A percentile compares a stretch with the other conserved stretches of the same genome.
Evolutionary conservation across 768 basidiomycete species (phyloP).

Genomic region (Amylocystis lapponica): DNA sequence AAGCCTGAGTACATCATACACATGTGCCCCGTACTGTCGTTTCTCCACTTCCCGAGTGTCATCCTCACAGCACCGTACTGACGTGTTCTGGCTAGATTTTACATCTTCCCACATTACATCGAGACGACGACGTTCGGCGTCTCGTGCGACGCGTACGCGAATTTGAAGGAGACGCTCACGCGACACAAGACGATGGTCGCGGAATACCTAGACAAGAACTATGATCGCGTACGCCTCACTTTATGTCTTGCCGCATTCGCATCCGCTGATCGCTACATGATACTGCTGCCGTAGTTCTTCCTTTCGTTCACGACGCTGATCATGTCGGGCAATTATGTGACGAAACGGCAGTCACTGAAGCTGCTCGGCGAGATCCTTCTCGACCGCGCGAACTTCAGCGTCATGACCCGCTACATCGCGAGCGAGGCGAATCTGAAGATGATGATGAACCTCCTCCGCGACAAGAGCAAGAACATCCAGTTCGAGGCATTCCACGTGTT

Average conservation of each 20-base stretch:
- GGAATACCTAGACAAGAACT: slow-evolving; percentile 93
- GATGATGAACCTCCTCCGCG: slow-evolving; percentile 99
- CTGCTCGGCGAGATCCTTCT: slow-evolving; percentile 96
- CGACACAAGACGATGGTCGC: slow-evolving; percentile 98
- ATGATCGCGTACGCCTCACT: slow-evolving; percentile 69
- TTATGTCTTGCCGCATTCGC: not conserved
- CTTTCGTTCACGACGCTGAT: slow-evolving; percentile 90
- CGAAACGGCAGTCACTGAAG: slow-evolving; percentile 98
- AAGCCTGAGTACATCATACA: no score
- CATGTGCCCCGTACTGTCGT: not conserved
- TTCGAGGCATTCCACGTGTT: slow-evolving; percentile 99
- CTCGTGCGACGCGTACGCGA: slow-evolving; percentile 96
- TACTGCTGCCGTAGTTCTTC: slow-evolving; percentile 69
- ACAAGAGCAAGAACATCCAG: slow-evolving; percentile 99
- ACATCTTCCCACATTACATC: slow-evolving; percentile 93
- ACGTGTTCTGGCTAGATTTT: slow-evolving; percentile 63
- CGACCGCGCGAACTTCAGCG: slow-evolving; percentile 95
- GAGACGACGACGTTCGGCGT: slow-evolving; percentile 98
- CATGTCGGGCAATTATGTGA: slow-evolving; percentile 93
- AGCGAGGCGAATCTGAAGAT: slow-evolving; percentile 96
- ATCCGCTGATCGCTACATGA: not conserved
- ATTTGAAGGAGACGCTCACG: slow-evolving; percentile 95
- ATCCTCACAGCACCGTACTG: not conserved
- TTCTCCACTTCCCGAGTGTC: not conserved
- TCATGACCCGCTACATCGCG: slow-evolving; percentile 97